These are phyloP conservation scores for Phycomyces blakesleeanus DNA, from an alignment of 192 early-diverging fungal genomes.

Conservation along the genomic window DNA sequence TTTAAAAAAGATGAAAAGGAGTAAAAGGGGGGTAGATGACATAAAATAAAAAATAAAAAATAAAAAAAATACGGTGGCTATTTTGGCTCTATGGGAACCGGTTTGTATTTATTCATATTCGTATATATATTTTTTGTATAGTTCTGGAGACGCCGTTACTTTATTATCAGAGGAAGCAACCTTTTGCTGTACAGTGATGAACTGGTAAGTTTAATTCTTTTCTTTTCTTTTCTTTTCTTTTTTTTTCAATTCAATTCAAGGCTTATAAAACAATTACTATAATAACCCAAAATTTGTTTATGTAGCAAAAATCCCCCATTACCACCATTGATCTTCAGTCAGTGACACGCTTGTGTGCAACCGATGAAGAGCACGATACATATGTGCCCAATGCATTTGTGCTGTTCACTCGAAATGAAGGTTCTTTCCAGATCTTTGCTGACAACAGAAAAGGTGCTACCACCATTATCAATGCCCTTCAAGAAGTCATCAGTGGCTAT, in stretches of 20 bases:
- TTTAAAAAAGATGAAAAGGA: too few relatives aligned
- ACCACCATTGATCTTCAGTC: constrained; percentile 13
- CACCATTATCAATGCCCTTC: constrained; percentile 24
- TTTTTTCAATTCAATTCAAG: too few relatives aligned
- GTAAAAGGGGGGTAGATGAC: too few relatives aligned
- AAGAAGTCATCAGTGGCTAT: constrained; percentile 7
- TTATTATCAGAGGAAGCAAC: constrained; percentile 47
- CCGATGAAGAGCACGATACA: constrained; percentile 25
- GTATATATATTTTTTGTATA: constrained; percentile 25
- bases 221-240: too few relatives aligned
- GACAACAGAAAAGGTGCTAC: constrained; percentile 23
- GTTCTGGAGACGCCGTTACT: constrained; percentile 60
- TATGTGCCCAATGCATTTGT: constrained; percentile 30
- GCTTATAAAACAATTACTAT: too few relatives aligned
- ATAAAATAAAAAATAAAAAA: too few relatives aligned
- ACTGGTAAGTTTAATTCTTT: too few relatives aligned
- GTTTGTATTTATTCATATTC: too few relatives aligned
- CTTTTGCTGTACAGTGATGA: constrained; percentile 50
- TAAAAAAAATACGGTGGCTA: too few relatives aligned
- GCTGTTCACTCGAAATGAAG: constrained; percentile 11
- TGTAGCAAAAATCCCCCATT: constrained; percentile 17
- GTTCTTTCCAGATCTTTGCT: constrained; percentile 26
- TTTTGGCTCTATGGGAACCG: too few relatives aligned
- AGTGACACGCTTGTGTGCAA: constrained; percentile 8
- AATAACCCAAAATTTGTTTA: too few relatives aligned